Conservation (phyloP, 2,329 filamentous ascomycete species). For the Aspergillus sp. region DNA sequence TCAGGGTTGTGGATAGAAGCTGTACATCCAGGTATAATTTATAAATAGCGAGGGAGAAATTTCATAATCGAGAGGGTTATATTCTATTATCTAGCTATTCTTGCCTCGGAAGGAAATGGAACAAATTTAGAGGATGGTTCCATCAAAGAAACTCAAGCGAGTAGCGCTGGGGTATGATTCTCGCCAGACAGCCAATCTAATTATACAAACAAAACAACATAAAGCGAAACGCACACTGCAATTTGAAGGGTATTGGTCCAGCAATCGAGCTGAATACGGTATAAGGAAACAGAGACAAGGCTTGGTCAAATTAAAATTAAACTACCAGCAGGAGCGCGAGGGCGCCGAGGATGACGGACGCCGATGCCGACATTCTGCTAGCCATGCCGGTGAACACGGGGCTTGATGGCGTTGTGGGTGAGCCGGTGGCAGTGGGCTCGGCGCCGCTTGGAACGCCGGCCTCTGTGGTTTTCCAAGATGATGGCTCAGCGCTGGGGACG, state of each 20-base stretch:
- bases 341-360: slow-evolving; percentile 16
- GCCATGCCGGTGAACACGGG: slow-evolving; percentile 28
- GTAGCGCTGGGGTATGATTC: not conserved
- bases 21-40: too few relatives aligned
- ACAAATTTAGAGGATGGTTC: too few relatives aligned
- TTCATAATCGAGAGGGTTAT: too few relatives aligned
- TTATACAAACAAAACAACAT: not conserved
- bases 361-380: slow-evolving; percentile 16
- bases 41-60: too few relatives aligned
- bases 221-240: not conserved
- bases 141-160: not conserved
- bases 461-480: slow-evolving; percentile 1
- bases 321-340: slow-evolving; percentile 19
- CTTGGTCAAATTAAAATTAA: not conserved
- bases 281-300: not conserved
- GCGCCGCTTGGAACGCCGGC: not conserved
- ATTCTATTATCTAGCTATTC: too few relatives aligned
- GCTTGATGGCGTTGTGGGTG: slow-evolving; percentile 15
- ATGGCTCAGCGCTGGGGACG: not conserved
- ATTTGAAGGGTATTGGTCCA: not conserved
- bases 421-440: not conserved
- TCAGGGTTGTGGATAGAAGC: too few relatives aligned
- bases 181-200: not conserved
- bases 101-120: too few relatives aligned
- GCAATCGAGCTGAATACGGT: not conserved